Evolutionary conservation across 306 rosid genomes (phyloP), one percentile per base, ranked within the genome.

Genomic region (Rosa persica): DNA sequence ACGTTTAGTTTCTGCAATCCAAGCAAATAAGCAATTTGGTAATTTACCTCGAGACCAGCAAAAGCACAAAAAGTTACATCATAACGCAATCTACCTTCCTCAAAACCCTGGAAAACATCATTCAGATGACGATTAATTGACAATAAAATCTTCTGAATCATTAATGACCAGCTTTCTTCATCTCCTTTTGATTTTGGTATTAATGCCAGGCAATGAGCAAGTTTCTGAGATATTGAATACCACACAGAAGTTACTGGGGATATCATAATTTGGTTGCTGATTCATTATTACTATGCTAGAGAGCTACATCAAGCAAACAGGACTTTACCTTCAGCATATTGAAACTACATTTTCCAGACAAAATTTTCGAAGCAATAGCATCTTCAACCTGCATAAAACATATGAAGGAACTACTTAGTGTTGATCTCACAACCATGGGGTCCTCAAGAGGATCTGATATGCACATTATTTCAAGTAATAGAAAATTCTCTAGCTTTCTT

Each of bases 131-230:
- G 74, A 73, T 87, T 86, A 65, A 96, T 85, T 74, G 84, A 65
- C 74, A 90, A 51, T 86, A 96, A 79, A 48, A 93, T 75, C 79
- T 90, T 96, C 85, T 84, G 90, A 83, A 93, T 81, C 90, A 90
- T 78, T 82, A 88, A 60, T 72, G 86, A 86, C 99, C 98, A 96
- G 88, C 94, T 93, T 71, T 84, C 97, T 75, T 86, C 96, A 66
- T 93, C 94, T 74, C 93, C 97, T 88, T 73, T 89, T 30, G 97
- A 86, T 83, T 91, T 91, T 81, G 99, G 93, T 78, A 96, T 97
- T 70, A 89, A 81, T 60, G 96, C 96, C 43, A 96, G 88, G 84
- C 93, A 89, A 71, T 84, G 76, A 42, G 91, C 91, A 72, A 93
- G 90, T 88, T 91, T 96, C 99, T 96, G 91, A 76, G 61, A 84